Conservation (phyloP, 2,329 filamentous ascomycete genomes). For the Cladosporium halotolerans region DNA sequence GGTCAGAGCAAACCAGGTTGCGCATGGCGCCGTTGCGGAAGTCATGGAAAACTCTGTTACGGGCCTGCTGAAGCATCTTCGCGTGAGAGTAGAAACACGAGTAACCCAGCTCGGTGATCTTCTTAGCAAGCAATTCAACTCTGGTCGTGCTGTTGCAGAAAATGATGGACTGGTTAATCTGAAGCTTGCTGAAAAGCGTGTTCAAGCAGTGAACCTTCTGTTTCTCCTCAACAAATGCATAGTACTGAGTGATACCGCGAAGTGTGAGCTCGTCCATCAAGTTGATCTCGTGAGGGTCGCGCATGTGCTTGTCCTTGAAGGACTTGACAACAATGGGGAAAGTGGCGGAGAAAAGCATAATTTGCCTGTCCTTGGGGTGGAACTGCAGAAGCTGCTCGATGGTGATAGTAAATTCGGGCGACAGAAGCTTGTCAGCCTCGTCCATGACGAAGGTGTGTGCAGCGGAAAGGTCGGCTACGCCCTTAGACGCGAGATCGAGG, state of each 20-base stretch:
- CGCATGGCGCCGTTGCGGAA: constrained; percentile 97
- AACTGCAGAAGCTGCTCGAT: constrained; percentile 94
- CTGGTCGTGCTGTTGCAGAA: constrained; percentile 99
- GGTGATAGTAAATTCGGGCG: constrained; percentile 91
- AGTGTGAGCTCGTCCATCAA: constrained; percentile 98
- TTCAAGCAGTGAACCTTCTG: constrained; percentile 99
- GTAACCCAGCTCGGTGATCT: constrained; percentile 97
- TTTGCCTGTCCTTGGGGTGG: constrained; percentile 93
- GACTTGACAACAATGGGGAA: constrained; percentile 96
- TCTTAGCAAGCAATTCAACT: constrained; percentile 94
- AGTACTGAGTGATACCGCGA: constrained; percentile 97
- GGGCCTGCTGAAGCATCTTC: constrained; percentile 92
- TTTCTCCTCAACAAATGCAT: constrained; percentile 98
- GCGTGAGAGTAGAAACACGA: constrained; percentile 99
- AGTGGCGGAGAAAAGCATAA: constrained; percentile 98
- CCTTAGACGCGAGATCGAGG: constrained; percentile 91
- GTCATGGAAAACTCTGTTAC: constrained; percentile 98
- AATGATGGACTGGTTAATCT: constrained; percentile 99
- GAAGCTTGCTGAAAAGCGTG: constrained; percentile 95
- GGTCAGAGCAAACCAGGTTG: constrained; percentile 95
- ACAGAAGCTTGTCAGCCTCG: constrained; percentile 95
- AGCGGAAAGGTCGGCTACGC: constrained; percentile 89
- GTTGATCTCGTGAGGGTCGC: constrained; percentile 94
- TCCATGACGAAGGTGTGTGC: constrained; percentile 99
- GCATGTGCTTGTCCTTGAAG: constrained; percentile 98